phyloP scores from a whole-genome alignment of 768 basidiomycete genomes.

The Macrolepiota fuliginosa region DNA sequence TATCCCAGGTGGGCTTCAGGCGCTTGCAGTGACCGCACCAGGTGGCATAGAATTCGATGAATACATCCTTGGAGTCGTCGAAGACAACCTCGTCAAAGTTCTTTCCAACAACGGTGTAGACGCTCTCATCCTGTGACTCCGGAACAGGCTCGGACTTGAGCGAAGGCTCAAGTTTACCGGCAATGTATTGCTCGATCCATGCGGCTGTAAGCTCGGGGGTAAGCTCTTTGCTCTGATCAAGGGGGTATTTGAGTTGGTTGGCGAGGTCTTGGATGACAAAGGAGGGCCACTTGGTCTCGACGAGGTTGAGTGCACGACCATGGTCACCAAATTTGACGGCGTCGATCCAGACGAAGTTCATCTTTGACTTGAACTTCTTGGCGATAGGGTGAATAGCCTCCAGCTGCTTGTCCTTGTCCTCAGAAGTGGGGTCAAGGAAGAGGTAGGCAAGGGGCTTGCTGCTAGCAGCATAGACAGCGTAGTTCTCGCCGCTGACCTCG shows the following conservation, averaged over 20 bases:
- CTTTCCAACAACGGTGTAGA: constrained; percentile 82
- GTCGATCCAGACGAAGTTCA: constrained; percentile 99
- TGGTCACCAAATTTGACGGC: constrained; percentile 94
- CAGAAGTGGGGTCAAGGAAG: constrained; percentile 81
- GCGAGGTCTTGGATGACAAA: constrained; percentile 90
- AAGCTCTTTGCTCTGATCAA: constrained; percentile 65
- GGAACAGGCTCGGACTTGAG: constrained; percentile 93
- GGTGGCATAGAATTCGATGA: constrained; percentile 95
- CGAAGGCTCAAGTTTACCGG: constrained; percentile 72
- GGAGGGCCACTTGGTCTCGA: constrained; percentile 84
- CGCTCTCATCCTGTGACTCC: constrained; percentile 75
- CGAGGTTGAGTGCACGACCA: constrained; percentile 89
- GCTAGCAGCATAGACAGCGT: constrained; percentile 77
- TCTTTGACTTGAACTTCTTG: constrained; percentile 72
- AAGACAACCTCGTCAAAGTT: constrained; percentile 85
- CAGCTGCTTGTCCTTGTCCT: constrained; percentile 62
- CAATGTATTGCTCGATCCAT: constrained; percentile 64
- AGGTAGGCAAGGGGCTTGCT: constrained; percentile 90
- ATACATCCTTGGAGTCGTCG: constrained; percentile 90
- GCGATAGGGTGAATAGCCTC: constrained; percentile 75
- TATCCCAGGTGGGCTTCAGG: constrained; percentile 92
- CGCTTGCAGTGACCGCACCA: constrained; percentile 99
- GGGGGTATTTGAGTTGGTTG: constrained; percentile 87
- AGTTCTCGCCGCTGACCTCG: constrained; percentile 94
- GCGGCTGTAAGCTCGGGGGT: constrained; percentile 53